A percentile compares a stretch with the other conserved stretches of the same genome.
Conservation (phyloP, 495 filamentous ascomycete genomes). For the Polyplosphaeria fusca region DNA sequence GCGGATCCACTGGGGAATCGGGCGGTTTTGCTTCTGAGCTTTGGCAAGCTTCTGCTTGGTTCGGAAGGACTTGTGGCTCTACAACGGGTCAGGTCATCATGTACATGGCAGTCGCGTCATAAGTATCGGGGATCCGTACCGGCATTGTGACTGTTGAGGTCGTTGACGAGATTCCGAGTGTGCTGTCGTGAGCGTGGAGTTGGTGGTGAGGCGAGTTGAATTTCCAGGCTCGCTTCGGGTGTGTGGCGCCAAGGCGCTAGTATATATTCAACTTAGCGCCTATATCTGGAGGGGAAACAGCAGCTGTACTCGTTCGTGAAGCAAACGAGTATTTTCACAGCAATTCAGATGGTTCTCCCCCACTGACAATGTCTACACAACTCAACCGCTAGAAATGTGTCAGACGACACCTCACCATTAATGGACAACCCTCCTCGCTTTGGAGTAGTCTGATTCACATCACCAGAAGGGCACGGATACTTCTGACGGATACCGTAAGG, state of each 20-base stretch:
- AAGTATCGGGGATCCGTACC: constrained; percentile 5
- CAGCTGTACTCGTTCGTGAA: no score
- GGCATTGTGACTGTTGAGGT: constrained; percentile 22
- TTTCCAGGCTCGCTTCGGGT: constrained; percentile 3
- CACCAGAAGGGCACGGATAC: no score
- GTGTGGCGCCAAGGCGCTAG: constrained; percentile 10
- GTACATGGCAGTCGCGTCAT: not conserved
- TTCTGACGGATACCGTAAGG: no score
- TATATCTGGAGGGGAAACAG: no score
- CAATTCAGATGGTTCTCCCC: no score
- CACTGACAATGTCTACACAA: no score
- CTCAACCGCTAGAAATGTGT: no score
- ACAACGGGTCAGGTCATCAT: not conserved
- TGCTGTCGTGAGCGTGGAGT: constrained; percentile 5
- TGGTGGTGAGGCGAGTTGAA: constrained; percentile 5
- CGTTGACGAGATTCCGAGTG: constrained; percentile 13
- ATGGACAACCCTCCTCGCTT: no score
- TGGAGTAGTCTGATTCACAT: no score
- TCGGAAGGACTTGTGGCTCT: constrained; percentile 99
- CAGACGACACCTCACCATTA: no score
- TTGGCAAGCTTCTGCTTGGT: constrained; percentile 99
- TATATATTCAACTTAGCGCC: no score
- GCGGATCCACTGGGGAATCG: constrained; percentile 99
- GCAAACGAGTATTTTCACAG: no score
- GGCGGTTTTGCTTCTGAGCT: constrained; percentile 99